Evolutionary conservation across 352 stramenopile genomes (phyloP).

Genomic region (Pythium brachiatum): DNA sequence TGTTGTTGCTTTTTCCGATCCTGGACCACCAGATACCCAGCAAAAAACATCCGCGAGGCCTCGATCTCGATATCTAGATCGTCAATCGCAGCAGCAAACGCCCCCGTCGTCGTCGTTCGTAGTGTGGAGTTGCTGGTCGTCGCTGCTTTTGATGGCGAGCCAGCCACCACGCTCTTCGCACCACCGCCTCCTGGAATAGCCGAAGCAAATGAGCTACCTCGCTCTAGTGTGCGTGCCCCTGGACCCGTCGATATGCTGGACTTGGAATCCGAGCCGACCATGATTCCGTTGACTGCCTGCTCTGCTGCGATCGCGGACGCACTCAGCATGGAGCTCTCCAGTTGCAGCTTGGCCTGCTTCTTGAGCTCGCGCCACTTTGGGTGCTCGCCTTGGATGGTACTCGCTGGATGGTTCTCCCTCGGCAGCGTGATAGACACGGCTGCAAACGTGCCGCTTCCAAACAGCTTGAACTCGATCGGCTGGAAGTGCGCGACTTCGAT

Average conservation of each 20-base stretch:
- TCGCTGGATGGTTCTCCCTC: conserved; percentile 63
- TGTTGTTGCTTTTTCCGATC: conserved; percentile 38
- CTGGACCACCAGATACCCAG: conserved; percentile 70
- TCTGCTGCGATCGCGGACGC: conserved; percentile 22
- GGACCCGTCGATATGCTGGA: conserved; percentile 44
- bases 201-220: conserved; percentile 30
- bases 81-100: conserved; percentile 31
- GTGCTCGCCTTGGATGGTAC: conserved; percentile 44
- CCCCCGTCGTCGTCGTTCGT: conserved; percentile 10
- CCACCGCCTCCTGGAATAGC: conserved; percentile 9
- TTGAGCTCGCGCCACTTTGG: conserved; percentile 78
- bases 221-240: conserved; percentile 30
- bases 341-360: conserved; percentile 43
- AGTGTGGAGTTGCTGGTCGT: conserved; percentile 19
- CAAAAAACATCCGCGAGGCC: conserved; percentile 85
- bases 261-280: conserved; percentile 45
- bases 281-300: conserved; percentile 8
- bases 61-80: conserved; percentile 82
- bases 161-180: conserved; percentile 7
- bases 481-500: conserved; percentile 95
- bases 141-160: conserved; percentile 16
- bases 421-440: conserved; percentile 88
- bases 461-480: conserved; percentile 88
- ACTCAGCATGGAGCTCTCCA: conserved; percentile 37
- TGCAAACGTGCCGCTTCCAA: conserved; percentile 89